Evolutionary conservation across 495 filamentous ascomycete genomes (phyloP).

Genomic region (Penicillium robsamsonii): DNA sequence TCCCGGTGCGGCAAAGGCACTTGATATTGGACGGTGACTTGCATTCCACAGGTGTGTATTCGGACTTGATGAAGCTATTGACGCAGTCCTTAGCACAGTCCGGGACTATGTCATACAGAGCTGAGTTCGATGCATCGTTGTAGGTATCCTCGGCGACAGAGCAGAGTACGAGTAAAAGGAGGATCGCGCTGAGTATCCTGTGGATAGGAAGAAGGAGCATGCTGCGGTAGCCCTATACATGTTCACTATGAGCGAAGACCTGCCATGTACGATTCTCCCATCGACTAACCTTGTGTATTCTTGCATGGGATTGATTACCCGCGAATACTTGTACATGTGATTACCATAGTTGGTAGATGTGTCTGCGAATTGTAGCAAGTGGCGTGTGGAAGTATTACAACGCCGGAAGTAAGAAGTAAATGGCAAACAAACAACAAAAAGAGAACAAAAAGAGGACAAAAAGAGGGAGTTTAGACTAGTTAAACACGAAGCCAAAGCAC

Average conservation of each 20-base stretch:
- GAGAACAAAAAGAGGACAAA: too few relatives aligned
- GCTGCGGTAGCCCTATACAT: slow-evolving; percentile 26
- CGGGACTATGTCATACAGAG: slow-evolving; percentile 50
- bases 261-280: too few relatives aligned
- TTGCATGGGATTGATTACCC: slow-evolving; percentile 28
- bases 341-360: slow-evolving; percentile 27
- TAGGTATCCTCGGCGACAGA: slow-evolving; percentile 13
- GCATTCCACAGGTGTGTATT: slow-evolving; percentile 48
- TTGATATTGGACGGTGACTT: slow-evolving; percentile 52
- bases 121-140: slow-evolving; percentile 20
- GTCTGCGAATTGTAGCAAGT: neutral
- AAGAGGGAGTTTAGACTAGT: slow-evolving; percentile 12
- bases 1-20: slow-evolving; percentile 62
- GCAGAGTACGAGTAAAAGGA: slow-evolving; percentile 23
- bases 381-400: neutral
- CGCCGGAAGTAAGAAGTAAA: slow-evolving; percentile 11
- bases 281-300: slow-evolving; percentile 23
- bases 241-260: neutral
- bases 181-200: slow-evolving; percentile 29
- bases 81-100: slow-evolving; percentile 63
- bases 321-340: slow-evolving; percentile 22
- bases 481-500: slow-evolving; percentile 19
- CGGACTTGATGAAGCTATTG: slow-evolving; percentile 55
- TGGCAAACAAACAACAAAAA: slow-evolving; percentile 4
- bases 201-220: slow-evolving; percentile 34